Evolutionary conservation across 2,329 filamentous ascomycete genomes (phyloP).

Genomic region (Arthroderma uncinatum): DNA sequence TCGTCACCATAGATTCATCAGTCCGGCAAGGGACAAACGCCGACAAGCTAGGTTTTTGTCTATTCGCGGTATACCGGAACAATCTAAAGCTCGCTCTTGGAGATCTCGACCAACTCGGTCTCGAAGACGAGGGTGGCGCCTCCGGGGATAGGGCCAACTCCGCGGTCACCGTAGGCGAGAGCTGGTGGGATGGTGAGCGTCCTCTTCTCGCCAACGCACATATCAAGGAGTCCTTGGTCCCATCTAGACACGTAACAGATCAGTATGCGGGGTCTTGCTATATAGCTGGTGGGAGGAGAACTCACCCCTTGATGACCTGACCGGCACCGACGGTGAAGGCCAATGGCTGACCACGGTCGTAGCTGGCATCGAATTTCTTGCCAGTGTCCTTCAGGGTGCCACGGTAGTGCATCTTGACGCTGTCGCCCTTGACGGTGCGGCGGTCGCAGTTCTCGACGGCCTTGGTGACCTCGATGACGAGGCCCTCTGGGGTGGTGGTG

Average conservation of each 20-base stretch:
- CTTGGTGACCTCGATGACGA: slow-evolving; percentile 67
- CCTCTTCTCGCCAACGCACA: slow-evolving; percentile 92
- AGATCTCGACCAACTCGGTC: slow-evolving; percentile 75
- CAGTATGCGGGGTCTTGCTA: background rate
- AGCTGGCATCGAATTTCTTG: slow-evolving; percentile 71
- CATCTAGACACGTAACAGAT: slow-evolving; percentile 43
- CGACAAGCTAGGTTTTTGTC: background rate
- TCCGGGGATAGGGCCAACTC: slow-evolving; percentile 71
- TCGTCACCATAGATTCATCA: background rate
- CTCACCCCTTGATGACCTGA: slow-evolving; percentile 78
- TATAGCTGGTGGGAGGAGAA: slow-evolving; percentile 14
- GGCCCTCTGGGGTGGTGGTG: slow-evolving; percentile 46
- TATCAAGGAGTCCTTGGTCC: slow-evolving; percentile 80
- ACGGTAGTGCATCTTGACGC: slow-evolving; percentile 75
- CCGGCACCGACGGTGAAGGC: slow-evolving; percentile 67
- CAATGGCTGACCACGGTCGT: slow-evolving; percentile 66
- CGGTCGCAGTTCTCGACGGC: slow-evolving; percentile 62
- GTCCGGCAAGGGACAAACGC: background rate
- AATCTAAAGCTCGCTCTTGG: slow-evolving; percentile 35
- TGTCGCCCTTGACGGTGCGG: slow-evolving; percentile 66
- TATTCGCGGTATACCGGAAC: background rate
- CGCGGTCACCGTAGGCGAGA: slow-evolving; percentile 66
- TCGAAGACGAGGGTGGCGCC: slow-evolving; percentile 80
- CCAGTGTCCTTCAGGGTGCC: slow-evolving; percentile 67
- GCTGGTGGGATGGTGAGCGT: slow-evolving; percentile 82